phyloP scores from a whole-genome alignment of 2,329 filamentous ascomycete species.

The Chlorencoelia australis region DNA sequence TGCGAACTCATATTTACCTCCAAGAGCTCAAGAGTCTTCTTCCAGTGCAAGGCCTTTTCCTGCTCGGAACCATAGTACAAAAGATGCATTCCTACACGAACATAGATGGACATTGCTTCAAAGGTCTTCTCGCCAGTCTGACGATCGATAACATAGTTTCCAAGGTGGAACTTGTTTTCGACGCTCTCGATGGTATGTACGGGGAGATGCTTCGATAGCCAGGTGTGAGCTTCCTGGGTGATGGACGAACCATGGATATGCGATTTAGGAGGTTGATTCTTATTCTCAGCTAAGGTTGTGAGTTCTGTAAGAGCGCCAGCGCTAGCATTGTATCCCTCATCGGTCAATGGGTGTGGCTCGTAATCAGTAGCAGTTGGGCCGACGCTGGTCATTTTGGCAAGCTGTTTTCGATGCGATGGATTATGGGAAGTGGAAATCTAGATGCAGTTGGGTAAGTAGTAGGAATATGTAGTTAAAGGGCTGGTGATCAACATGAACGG shows the following conservation, averaged over 20 bases:
- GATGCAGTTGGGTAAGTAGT: too few relatives aligned
- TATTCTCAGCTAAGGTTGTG: slow-evolving; percentile 9
- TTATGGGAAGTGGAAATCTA: too few relatives aligned
- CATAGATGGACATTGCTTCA: slow-evolving; percentile 14
- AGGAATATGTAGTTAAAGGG: too few relatives aligned
- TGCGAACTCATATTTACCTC: too few relatives aligned
- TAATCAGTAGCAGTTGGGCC: too few relatives aligned
- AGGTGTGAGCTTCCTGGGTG: slow-evolving; percentile 7
- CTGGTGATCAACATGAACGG: too few relatives aligned
- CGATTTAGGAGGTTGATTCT: slow-evolving; percentile 10
- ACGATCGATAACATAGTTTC: slow-evolving; percentile 14
- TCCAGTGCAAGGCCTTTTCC: slow-evolving; percentile 12
- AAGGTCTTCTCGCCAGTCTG: slow-evolving; percentile 13
- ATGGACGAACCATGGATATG: slow-evolving; percentile 11
- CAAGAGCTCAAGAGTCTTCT: slow-evolving; percentile 9
- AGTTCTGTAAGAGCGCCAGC: slow-evolving; percentile 8
- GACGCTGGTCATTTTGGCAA: too few relatives aligned
- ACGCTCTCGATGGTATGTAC: slow-evolving; percentile 8
- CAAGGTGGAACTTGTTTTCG: slow-evolving; percentile 14
- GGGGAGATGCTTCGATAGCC: slow-evolving; percentile 12
- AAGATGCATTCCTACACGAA: slow-evolving; percentile 13
- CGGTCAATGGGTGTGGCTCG: slow-evolving; percentile 13
- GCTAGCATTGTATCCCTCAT: slow-evolving; percentile 9
- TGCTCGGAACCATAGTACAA: slow-evolving; percentile 12
- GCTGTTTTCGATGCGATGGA: too few relatives aligned